Percentiles rank a stretch among this genome's conserved stretches.
phyloP scores from a whole-genome alignment of 768 basidiomycete genomes.

The Phanerochaete carnosa region DNA sequence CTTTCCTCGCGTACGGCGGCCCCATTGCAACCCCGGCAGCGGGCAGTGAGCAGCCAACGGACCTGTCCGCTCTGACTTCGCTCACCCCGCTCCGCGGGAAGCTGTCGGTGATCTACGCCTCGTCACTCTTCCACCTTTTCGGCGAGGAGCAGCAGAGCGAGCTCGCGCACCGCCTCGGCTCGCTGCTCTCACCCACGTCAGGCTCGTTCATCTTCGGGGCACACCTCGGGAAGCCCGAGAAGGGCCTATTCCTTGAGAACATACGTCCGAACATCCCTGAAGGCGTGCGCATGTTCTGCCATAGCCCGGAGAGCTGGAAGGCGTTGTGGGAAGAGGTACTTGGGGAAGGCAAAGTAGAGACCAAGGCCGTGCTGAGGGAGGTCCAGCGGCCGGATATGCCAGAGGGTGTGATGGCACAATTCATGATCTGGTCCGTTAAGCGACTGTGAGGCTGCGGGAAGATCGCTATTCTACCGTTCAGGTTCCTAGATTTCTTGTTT shows the following conservation, averaged over 20 bases:
- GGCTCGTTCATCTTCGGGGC: slow-evolving; percentile 47
- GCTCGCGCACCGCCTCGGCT: slow-evolving; percentile 40
- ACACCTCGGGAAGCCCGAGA: slow-evolving; percentile 34
- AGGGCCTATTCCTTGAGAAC: slow-evolving; percentile 20
- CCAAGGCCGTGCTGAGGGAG: slow-evolving; percentile 17
- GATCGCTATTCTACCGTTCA: too few species aligned
- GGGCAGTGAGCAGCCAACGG: too few species aligned
- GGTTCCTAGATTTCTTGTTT: too few species aligned
- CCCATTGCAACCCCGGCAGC: background rate
- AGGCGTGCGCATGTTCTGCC: slow-evolving; percentile 25
- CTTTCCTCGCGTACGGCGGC: slow-evolving; percentile 39
- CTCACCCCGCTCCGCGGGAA: too few species aligned
- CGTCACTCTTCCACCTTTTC: slow-evolving; percentile 56
- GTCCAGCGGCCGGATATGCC: slow-evolving; percentile 7
- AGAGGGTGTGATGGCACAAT: slow-evolving; percentile 11
- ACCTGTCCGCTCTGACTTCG: too few species aligned
- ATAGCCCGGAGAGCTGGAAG: slow-evolving; percentile 35
- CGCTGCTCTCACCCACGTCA: slow-evolving; percentile 37
- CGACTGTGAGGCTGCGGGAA: too few species aligned
- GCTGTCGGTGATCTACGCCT: too few species aligned
- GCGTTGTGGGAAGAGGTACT: slow-evolving; percentile 38
- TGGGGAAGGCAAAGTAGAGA: slow-evolving; percentile 29
- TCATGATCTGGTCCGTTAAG: slow-evolving; percentile 22
- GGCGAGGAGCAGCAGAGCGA: slow-evolving; percentile 34
- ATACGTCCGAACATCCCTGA: background rate